Base-by-base conservation (phyloP, 106 monocot species). In the Apostasia shenzhenica region DNA sequence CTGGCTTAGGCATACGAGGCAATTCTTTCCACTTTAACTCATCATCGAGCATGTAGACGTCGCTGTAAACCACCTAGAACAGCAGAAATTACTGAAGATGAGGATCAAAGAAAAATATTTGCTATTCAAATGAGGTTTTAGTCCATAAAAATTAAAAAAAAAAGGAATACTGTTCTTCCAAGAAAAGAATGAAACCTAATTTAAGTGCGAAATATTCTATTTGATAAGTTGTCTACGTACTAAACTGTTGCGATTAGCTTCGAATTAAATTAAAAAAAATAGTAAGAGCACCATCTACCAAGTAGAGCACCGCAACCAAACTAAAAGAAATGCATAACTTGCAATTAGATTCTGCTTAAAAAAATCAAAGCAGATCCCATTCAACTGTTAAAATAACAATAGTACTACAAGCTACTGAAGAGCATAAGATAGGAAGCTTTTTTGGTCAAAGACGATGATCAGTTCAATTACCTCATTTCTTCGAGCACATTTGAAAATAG, bases 1-100 rank as follows among this genome's bases (percentile, higher is more conserved):
- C 80, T 67, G 89, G 88, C 73, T 92, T 97, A 44, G 95, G 95
- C 95, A 97, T 92, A 2, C 86, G 81, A 50, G 89, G 82, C 57
- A 97, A 74, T 71, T 89, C 70, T 51, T 84, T 91, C 86, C 88
- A 95, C 49, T 77, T 61, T 58, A 75, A 59, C 8, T 57, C 71
- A 68, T 83, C 90, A 68, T 85, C 95, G 14, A 95, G 82, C 95
- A 95, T 91, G 70, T 89, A 97, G 9, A 92, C 95, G 73, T 92
- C 70, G 26, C 77, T 72, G 75, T 86, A 92, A 7, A 97, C 79
- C 14, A 92, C 86, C 95, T 97, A 37, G 26, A 65, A 65, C 48
- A 62, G 48, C 62, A 65, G 14, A 48, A 65, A 37, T 26, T 48
- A 48, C 2, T 62, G 62, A 60, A 62, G 12, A 43, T 6, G 6